phyloP scores from a whole-genome alignment of 306 rosid species.

The Herpetospermum pedunculosum region DNA sequence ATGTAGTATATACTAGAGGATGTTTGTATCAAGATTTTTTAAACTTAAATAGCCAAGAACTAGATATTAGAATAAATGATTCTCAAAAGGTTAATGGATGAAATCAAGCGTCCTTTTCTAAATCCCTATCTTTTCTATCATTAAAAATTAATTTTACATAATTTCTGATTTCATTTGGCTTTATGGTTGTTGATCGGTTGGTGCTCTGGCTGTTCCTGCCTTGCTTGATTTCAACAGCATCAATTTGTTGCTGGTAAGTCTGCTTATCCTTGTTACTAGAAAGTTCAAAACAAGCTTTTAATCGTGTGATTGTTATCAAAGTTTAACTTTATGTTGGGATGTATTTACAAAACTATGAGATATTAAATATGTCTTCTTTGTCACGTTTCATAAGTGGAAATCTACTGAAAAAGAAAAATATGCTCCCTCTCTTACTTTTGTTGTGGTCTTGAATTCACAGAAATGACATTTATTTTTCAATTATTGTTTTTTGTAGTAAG shows the following conservation, averaged over 20 bases:
- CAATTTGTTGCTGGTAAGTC: conserved; percentile 98
- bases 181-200: conserved; percentile 27
- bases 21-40: background rate
- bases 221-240: conserved; percentile 55
- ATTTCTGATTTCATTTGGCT: conserved; percentile 26
- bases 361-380: background rate
- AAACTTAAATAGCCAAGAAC: background rate
- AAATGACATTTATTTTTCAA: background rate
- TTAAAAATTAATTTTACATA: background rate
- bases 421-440: background rate
- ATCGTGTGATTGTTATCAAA: background rate
- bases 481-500: conserved; percentile 45
- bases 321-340: background rate
- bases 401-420: background rate
- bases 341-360: background rate
- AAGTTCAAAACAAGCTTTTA: background rate
- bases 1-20: background rate
- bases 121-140: background rate
- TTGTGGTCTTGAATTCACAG: background rate
- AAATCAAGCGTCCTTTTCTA: background rate
- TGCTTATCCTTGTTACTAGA: conserved; percentile 9
- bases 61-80: background rate
- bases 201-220: conserved; percentile 26
- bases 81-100: background rate
- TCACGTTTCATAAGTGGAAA: background rate